phyloP scores from a whole-genome alignment of 2,329 filamentous ascomycete species.

The Teratosphaeria destructans region DNA sequence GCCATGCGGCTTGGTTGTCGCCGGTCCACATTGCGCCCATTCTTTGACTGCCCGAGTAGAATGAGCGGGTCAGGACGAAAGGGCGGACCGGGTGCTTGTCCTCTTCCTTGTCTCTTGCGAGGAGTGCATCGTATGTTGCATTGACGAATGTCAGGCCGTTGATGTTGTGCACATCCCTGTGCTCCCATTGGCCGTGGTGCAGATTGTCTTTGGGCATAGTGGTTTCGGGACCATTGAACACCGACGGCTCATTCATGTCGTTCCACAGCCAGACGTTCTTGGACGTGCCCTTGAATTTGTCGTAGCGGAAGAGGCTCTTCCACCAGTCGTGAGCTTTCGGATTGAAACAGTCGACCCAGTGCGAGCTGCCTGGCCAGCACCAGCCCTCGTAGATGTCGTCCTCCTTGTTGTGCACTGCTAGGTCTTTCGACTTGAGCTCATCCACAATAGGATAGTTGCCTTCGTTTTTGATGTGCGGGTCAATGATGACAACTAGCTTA shows the following conservation, averaged over 20 bases:
- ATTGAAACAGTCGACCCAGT: slow-evolving; percentile 96
- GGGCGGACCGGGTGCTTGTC: slow-evolving; percentile 50
- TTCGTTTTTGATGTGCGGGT: slow-evolving; percentile 94
- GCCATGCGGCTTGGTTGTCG: slow-evolving; percentile 91
- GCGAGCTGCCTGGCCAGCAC: slow-evolving; percentile 96
- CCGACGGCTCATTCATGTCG: slow-evolving; percentile 98
- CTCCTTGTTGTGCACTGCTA: slow-evolving; percentile 85
- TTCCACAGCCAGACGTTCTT: slow-evolving; percentile 95
- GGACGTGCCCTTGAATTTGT: slow-evolving; percentile 74
- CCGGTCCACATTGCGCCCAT: slow-evolving; percentile 97
- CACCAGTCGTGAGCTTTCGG: slow-evolving; percentile 89
- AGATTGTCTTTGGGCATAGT: slow-evolving; percentile 99
- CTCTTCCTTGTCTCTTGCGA: slow-evolving; percentile 78
- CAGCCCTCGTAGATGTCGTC: slow-evolving; percentile 83
- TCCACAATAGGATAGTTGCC: slow-evolving; percentile 66
- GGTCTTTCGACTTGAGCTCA: slow-evolving; percentile 71
- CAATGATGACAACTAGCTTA: slow-evolving; percentile 89
- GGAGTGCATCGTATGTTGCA: slow-evolving; percentile 75
- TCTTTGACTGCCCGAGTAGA: slow-evolving; percentile 83
- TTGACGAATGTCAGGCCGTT: slow-evolving; percentile 95
- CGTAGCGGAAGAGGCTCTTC: slow-evolving; percentile 77
- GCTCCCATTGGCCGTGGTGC: slow-evolving; percentile 85
- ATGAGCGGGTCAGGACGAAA: slow-evolving; percentile 86
- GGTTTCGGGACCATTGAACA: slow-evolving; percentile 96
- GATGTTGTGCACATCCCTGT: slow-evolving; percentile 90